Evolutionary conservation across 2,329 filamentous ascomycete genomes (phyloP).

Genomic region (Aspergillus fischeri): DNA sequence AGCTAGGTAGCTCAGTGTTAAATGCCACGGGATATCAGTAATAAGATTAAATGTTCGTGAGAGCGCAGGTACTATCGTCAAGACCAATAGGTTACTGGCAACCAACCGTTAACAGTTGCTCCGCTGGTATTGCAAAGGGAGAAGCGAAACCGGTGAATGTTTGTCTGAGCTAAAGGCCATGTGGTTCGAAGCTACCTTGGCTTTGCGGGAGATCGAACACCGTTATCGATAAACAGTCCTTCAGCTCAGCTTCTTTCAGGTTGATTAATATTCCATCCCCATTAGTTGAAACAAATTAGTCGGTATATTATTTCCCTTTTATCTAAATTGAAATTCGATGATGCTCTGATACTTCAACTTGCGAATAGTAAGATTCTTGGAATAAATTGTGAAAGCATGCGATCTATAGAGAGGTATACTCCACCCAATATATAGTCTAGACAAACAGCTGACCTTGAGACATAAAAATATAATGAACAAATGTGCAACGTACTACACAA

Average conservation of each 20-base stretch:
- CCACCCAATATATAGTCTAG: background rate
- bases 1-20: background rate
- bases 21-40: background rate
- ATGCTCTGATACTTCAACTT: background rate
- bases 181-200: conserved; percentile 5
- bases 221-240: background rate
- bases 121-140: conserved; percentile 1
- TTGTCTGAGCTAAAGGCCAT: conserved; percentile 8
- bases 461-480: background rate
- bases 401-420: background rate
- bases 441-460: background rate
- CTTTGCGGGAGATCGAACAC: background rate
- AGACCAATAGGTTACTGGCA: background rate
- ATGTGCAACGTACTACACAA: background rate
- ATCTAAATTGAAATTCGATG: background rate
- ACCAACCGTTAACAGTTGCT: background rate
- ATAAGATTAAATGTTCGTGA: background rate
- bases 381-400: background rate
- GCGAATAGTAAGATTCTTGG: background rate
- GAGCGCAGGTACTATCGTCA: background rate
- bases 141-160: conserved; percentile 1
- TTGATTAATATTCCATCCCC: background rate
- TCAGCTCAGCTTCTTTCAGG: background rate
- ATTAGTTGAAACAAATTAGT: background rate
- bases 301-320: background rate